A percentile compares a stretch with the other conserved stretches of the same genome.
Conservation (phyloP, 139 green algal species). For the Gonium pectorale region DNA sequence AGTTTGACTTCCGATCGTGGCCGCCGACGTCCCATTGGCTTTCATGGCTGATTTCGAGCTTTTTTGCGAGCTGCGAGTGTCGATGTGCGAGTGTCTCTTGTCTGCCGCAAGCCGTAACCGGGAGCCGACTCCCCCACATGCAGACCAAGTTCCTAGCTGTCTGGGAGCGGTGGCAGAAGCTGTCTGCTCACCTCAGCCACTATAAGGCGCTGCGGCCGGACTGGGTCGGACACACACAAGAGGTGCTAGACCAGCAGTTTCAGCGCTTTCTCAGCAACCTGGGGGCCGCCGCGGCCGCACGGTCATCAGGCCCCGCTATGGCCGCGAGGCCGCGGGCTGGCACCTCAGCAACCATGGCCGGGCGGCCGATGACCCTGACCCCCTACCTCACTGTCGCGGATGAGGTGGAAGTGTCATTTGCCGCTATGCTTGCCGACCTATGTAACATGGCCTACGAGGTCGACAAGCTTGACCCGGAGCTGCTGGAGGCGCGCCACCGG, state of each 20-base stretch:
- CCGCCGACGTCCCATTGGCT: neutral
- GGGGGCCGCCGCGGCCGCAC: neutral
- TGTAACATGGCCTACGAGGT: slow-evolving; percentile 67
- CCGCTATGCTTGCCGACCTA: slow-evolving; percentile 57
- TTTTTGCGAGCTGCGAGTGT: neutral
- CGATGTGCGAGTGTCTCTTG: neutral
- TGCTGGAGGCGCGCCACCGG: slow-evolving; percentile 38
- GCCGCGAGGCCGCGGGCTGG: neutral
- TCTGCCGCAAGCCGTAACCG: too few species aligned
- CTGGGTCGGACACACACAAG: slow-evolving; percentile 10
- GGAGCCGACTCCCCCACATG: neutral
- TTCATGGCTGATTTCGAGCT: neutral
- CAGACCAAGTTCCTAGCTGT: slow-evolving; percentile 12
- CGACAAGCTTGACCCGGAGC: neutral
- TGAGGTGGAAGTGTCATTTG: slow-evolving; percentile 48
- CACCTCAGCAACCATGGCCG: neutral
- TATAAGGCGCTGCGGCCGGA: slow-evolving; percentile 20
- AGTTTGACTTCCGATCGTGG: slow-evolving; percentile 17
- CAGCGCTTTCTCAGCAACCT: slow-evolving; percentile 29
- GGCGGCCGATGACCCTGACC: neutral
- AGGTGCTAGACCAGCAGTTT: slow-evolving; percentile 31
- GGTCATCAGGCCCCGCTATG: neutral
- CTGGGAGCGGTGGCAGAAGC: slow-evolving; percentile 33
- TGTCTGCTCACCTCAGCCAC: slow-evolving; percentile 15
- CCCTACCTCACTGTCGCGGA: slow-evolving; percentile 41